Percentiles rank a stretch among this genome's conserved stretches.
These are phyloP conservation scores for Paecilomyces fulvus DNA, from an alignment of 2,329 filamentous ascomycete genomes.

Conservation along the genomic window DNA sequence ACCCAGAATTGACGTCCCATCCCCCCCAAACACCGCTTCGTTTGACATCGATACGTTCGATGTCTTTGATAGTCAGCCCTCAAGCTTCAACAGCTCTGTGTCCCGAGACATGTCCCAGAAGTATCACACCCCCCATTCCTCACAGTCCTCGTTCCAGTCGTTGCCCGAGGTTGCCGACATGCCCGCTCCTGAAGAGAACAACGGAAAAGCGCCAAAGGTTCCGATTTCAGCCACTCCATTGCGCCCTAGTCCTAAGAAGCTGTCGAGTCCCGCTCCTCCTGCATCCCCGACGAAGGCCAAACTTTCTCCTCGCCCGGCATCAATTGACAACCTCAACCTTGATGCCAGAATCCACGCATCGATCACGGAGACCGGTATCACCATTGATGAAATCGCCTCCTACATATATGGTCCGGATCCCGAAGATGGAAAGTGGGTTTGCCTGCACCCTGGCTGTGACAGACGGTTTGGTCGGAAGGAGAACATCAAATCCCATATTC, in stretches of 20 bases:
- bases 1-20: conserved; percentile 42
- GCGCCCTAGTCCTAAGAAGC: conserved; percentile 13
- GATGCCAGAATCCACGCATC: conserved; percentile 52
- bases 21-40: conserved; percentile 48
- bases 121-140: conserved; percentile 28
- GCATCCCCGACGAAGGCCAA: conserved; percentile 25
- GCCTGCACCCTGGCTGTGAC: conserved; percentile 66
- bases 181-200: conserved; percentile 17
- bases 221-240: conserved; percentile 20
- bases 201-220: conserved; percentile 19
- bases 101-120: conserved; percentile 28
- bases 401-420: conserved; percentile 67
- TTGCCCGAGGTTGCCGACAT: conserved; percentile 46
- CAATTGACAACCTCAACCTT: conserved; percentile 42
- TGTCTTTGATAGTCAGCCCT: conserved; percentile 44
- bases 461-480: conserved; percentile 95
- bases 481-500: conserved; percentile 97
- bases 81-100: conserved; percentile 19
- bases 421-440: conserved; percentile 70
- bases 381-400: conserved; percentile 70
- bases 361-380: conserved; percentile 72
- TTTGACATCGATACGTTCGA: conserved; percentile 39
- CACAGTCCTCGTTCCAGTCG: conserved; percentile 43
- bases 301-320: conserved; percentile 35
- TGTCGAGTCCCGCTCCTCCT: conserved; percentile 10